These are phyloP conservation scores for Penicillium sp. DNA, from an alignment of 2,329 filamentous ascomycete species.

Conservation along the genomic window DNA sequence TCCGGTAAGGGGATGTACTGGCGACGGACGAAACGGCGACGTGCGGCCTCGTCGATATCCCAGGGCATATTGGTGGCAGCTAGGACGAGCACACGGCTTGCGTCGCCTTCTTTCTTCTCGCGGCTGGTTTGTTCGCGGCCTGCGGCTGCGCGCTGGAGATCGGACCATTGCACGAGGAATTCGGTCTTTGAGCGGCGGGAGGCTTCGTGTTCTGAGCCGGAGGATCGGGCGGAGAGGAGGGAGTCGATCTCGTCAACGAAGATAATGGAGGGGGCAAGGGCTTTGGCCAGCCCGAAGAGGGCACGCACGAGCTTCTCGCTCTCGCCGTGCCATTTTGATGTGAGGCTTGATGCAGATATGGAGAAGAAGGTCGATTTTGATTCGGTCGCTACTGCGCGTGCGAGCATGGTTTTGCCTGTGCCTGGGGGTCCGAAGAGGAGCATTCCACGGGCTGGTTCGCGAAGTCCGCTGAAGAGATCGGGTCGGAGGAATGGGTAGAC, in stretches of 20 bases:
- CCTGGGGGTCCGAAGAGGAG: constrained; percentile 92
- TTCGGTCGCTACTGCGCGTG: constrained; percentile 89
- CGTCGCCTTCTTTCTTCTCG: constrained; percentile 70
- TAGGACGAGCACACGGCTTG: constrained; percentile 83
- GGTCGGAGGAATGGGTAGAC: constrained; percentile 95
- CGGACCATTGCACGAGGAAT: constrained; percentile 96
- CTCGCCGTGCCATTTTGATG: constrained; percentile 93
- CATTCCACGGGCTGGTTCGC: constrained; percentile 93
- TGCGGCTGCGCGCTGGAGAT: constrained; percentile 85
- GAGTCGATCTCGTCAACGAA: constrained; percentile 99
- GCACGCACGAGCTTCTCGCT: constrained; percentile 94
- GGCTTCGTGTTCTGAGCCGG: constrained; percentile 79
- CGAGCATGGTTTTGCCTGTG: constrained; percentile 98
- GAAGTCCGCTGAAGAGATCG: constrained; percentile 90
- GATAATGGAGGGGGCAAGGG: constrained; percentile 88
- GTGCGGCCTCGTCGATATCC: constrained; percentile 94
- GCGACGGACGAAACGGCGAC: constrained; percentile 81
- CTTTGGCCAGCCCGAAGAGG: constrained; percentile 83
- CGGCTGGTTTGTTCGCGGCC: constrained; percentile 64
- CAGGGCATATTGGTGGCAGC: constrained; percentile 95
- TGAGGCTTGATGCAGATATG: constrained; percentile 89
- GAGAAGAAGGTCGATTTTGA: constrained; percentile 95
- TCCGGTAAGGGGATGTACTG: constrained; percentile 97
- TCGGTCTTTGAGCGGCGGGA: constrained; percentile 94
- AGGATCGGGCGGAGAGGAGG: constrained; percentile 75